Base-by-base conservation (phyloP, 164 flowering plant genomes). In the Magnolia kwangsiensis region DNA sequence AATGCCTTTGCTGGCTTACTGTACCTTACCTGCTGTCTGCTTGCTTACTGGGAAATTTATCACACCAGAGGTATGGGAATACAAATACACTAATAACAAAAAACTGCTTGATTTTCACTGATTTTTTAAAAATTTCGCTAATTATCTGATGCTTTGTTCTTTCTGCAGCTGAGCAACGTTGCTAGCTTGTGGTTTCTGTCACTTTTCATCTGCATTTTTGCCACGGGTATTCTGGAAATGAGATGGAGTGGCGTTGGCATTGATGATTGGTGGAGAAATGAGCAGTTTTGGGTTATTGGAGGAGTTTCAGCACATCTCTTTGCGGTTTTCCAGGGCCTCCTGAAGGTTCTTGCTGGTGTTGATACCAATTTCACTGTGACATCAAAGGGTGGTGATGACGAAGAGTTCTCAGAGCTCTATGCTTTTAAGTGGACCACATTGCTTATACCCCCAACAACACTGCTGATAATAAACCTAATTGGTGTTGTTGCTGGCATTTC, bases 1-100 rank as follows among this genome's bases (percentile, higher is more conserved):
- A 8, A 7, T 94, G 37, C 90, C 95, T 13, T 92, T 94, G 20
- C 92, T 94, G 29, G 96, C 96, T 63, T 94, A 94, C 80, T 92
- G 97, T 76, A 84, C 82, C 50, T 92, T 94, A 72, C 98, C 98
- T 0, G 98, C 98, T 74, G 82, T 94, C 78, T 94, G 98, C 87
- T 82, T 94, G 83, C 97, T 94, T 80, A 92, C 96, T 0, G 97
- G 89, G 72, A 94, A 94, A 76, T 94, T 94, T 87, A 94, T 94
- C 87, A 94, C 90, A 89, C 96, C 97, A 2, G 81, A 90, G 88
- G 98, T 94, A 89, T 49, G 72, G 49, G 55, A 18, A 49, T 70
- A 2, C 23, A 49, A 67, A 27, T 27, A 24, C 14, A 14, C 19
- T 67, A 67, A 67, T 29, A 13, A 14, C 19, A 0, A 19, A 7